These are phyloP conservation scores for Ceratocystis eucalypticola DNA, from an alignment of 2,329 filamentous ascomycete species.

Conservation along the genomic window DNA sequence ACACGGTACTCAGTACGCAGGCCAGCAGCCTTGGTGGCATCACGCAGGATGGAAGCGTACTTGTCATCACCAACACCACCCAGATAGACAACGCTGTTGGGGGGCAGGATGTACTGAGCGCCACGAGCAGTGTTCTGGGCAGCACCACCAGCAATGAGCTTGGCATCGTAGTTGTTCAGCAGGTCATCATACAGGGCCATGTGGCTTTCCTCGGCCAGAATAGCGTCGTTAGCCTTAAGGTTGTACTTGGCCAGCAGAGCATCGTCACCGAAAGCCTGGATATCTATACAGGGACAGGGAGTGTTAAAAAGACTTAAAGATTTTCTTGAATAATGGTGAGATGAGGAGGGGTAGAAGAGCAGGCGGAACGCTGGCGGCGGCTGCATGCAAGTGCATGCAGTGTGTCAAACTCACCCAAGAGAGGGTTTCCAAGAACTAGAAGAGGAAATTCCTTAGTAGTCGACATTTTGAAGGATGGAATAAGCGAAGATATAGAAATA, in stretches of 20 bases:
- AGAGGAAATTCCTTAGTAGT: constrained; percentile 69
- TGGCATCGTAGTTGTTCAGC: constrained; percentile 79
- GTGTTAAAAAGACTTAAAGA: constrained; percentile 6
- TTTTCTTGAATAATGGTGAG: not conserved
- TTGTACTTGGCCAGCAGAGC: constrained; percentile 82
- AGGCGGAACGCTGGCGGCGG: not conserved
- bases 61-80: constrained; percentile 93
- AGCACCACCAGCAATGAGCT: constrained; percentile 88
- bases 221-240: constrained; percentile 92
- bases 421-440: constrained; percentile 90
- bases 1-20: constrained; percentile 91
- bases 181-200: constrained; percentile 83
- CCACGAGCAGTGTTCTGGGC: constrained; percentile 96
- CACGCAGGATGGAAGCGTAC: constrained; percentile 76
- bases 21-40: constrained; percentile 76
- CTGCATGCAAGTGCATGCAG: not conserved
- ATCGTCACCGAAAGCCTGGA: constrained; percentile 74
- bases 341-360: not conserved
- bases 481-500: not conserved
- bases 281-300: constrained; percentile 43
- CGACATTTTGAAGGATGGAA: constrained; percentile 44
- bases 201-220: constrained; percentile 89
- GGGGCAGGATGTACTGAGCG: constrained; percentile 85
- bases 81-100: constrained; percentile 83
- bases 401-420: constrained; percentile 57